Percentiles rank a stretch among this genome's conserved stretches.
phyloP scores from a whole-genome alignment of 2,329 filamentous ascomycete genomes.

The Metarhizium humberi region DNA sequence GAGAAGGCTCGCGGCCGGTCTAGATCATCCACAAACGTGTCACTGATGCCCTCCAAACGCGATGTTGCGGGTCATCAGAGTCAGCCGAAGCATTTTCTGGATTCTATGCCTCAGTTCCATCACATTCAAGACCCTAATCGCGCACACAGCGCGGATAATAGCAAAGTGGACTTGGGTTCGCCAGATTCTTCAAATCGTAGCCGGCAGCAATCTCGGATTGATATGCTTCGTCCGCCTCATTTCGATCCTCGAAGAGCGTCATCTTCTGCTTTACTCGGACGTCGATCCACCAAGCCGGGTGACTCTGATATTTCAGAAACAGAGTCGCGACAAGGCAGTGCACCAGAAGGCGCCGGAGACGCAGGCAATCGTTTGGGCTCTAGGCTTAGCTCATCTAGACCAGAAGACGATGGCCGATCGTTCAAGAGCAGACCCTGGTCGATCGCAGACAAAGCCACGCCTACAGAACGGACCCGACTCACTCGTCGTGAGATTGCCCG shows the following conservation, averaged over 20 bases:
- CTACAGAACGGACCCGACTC: slow-evolving; percentile 28
- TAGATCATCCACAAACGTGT: slow-evolving; percentile 25
- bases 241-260: slow-evolving; percentile 36
- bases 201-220: slow-evolving; percentile 34
- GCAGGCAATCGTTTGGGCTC: slow-evolving; percentile 28
- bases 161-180: slow-evolving; percentile 10
- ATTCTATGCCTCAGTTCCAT: slow-evolving; percentile 42
- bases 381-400: slow-evolving; percentile 17
- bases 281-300: slow-evolving; percentile 8
- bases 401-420: slow-evolving; percentile 13
- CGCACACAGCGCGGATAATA: slow-evolving; percentile 8
- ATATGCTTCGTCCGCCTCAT: slow-evolving; percentile 38
- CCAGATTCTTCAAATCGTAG: slow-evolving; percentile 13
- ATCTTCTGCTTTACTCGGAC: slow-evolving; percentile 22
- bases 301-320: slow-evolving; percentile 29
- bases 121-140: slow-evolving; percentile 20
- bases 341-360: slow-evolving; percentile 18
- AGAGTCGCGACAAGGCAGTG: slow-evolving; percentile 23
- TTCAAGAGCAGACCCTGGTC: slow-evolving; percentile 37
- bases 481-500: slow-evolving; percentile 70
- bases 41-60: slow-evolving; percentile 23
- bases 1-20: slow-evolving; percentile 31
- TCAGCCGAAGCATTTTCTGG: slow-evolving; percentile 36
- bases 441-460: slow-evolving; percentile 33
- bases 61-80: slow-evolving; percentile 19